Conservation (phyloP, 225 moss, liverwort and hornwort genomes). For the Polytrichum commune region DNA sequence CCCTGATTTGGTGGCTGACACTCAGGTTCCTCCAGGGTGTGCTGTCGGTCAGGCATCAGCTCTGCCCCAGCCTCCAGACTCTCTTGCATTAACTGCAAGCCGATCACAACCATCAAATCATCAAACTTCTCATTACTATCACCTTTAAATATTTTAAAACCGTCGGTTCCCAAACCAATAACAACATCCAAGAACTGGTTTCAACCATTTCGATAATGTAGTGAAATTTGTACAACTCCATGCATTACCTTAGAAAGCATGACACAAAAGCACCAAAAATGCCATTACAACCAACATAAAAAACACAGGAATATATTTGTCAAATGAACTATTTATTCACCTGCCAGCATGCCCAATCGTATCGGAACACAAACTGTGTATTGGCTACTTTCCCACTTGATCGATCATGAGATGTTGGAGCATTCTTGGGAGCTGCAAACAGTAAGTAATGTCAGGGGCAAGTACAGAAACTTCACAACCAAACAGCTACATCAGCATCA, state of each 20-base stretch:
- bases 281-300: too few relatives aligned
- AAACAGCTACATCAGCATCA: neutral
- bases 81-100: slow-evolving; percentile 59
- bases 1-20: slow-evolving; percentile 16
- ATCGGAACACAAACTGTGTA: slow-evolving; percentile 73
- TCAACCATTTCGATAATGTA: too few relatives aligned
- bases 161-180: too few relatives aligned
- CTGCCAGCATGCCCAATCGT: slow-evolving; percentile 73
- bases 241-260: too few relatives aligned
- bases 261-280: too few relatives aligned
- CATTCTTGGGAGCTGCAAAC: slow-evolving; percentile 72
- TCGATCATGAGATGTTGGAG: slow-evolving; percentile 65
- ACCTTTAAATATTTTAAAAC: neutral
- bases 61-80: slow-evolving; percentile 53
- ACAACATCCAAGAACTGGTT: too few relatives aligned
- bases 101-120: neutral
- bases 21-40: slow-evolving; percentile 8
- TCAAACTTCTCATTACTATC: neutral
- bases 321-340: slow-evolving; percentile 14
- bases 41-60: slow-evolving; percentile 62
- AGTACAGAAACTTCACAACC: neutral
- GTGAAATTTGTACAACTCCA: too few relatives aligned
- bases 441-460: neutral
- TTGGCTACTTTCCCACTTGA: slow-evolving; percentile 54
- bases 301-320: neutral